Base-by-base conservation (phyloP, 2,329 filamentous ascomycete species). In the Sporothrix brasiliensis region DNA sequence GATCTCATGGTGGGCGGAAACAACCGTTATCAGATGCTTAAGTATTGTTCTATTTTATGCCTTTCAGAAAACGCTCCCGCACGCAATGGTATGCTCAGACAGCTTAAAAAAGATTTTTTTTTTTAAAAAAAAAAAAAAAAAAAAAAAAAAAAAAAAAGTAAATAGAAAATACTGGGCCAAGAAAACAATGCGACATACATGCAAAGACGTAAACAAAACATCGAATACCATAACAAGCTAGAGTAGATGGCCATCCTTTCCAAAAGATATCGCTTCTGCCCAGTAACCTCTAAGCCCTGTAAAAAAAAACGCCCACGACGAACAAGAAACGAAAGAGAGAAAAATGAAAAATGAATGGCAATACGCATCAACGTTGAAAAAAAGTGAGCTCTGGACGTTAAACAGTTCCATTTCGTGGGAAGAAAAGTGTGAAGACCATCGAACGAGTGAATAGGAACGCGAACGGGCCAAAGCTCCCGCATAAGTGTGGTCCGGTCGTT, bases 271-370 rank as follows among this genome's bases (percentile, higher is more conserved):
- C 41, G 58, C 58, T 63, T 60, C 58, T 44, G 44, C 58, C 58
- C 58, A 47, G 39, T 47, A 63, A 47, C 58, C 61, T 49, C 61
- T 34, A 65, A 34, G 34, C 2, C 61, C 61, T n/a, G 44, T 50
- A 50, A 67, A 44, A 67, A 50, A 67, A 44, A 67, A 67, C 63
- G 63, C 63, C 63, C 49, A 49, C 44, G 47, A 21, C 61, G 9
- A 47, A 47, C 49, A 53, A 53, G 19, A 39, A 53, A 39, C 14
- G 19, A 50, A 47, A 24, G 44, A 24, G 24, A 24, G 21, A 19
- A 41, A 14, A 44, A 44, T 7, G 41, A 10, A 10, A 44, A 19
- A 34, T 14, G 24, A 27, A 9, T 34, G 34, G 34, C 50, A 27
- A 44, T 63, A 63, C 27, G 58, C 58, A 63, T 47, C 16, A 21